Evolutionary conservation across 106 monocot species (phyloP), one percentile per base, ranked within the genome.

Genomic region (Dactylorhiza incarnata): DNA sequence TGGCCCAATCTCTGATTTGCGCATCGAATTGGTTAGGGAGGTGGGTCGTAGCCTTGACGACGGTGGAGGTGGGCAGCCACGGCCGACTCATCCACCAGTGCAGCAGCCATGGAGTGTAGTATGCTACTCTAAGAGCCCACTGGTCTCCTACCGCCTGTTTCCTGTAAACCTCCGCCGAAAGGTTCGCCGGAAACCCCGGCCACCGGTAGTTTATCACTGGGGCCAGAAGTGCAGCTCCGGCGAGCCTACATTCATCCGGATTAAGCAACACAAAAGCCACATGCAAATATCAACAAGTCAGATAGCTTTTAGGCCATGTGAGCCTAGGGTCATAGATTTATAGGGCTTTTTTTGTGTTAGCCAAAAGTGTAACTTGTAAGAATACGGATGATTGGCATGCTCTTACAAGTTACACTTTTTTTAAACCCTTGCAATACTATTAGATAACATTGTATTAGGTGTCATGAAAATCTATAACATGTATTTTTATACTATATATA

Each of bases 41-140:
- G 52, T 72, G 48, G 2, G 80, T 65, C 6, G 83, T 87, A 72
- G 82, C 85, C 45, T 80, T 78, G 56, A 87, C 71, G 26, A 87
- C 88, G 1, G 86, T 84, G 5, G 92, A 92, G 61, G 92, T 56
- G 16, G 92, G 92, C 13, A 92, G 47, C 92, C 88, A 86, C 11
- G 84, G 52, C 73, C 85, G 89, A 5, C 81, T 87, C 89, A 84
- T 86, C 92, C 92, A 92, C 92, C 92, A 92, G 66, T 89, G 74
- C 26, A 89, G 92, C 79, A 92, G 54, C 84, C 92, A 83, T 0
- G 92, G 92, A 5, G 81, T 79, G 54, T 92, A 85, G 72, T 92
- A 84, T 22, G 92, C 77, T 5, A 92, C 72, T 23, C 89, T 73
- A 5, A 86, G 19, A 3, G 89, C 76, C 92, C 89, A 92, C 52